Conservation (phyloP, 2,329 filamentous ascomycete genomes). For the Ceratocystis ficicola region DNA sequence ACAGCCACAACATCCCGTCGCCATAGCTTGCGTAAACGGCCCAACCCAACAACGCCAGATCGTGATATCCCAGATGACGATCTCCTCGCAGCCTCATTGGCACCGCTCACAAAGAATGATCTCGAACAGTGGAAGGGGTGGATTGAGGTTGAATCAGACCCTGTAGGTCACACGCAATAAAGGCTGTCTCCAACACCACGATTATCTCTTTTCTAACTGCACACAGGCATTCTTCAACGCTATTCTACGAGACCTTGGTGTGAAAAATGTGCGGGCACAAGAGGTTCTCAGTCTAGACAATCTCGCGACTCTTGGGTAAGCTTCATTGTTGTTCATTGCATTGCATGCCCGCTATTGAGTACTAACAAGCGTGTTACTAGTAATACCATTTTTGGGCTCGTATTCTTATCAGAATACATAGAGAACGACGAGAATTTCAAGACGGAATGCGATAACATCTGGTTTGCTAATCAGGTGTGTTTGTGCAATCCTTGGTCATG, state of each 20-base stretch:
- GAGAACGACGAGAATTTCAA: slow-evolving; percentile 42
- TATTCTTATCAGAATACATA: slow-evolving; percentile 71
- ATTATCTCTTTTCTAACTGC: not conserved
- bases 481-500: not conserved
- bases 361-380: slow-evolving; percentile 31
- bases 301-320: slow-evolving; percentile 48
- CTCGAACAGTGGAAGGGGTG: slow-evolving; percentile 56
- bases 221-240: slow-evolving; percentile 68
- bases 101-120: slow-evolving; percentile 40
- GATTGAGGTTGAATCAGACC: slow-evolving; percentile 82
- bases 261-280: slow-evolving; percentile 57
- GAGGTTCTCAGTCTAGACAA: slow-evolving; percentile 67
- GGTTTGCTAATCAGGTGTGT: slow-evolving; percentile 83
- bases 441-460: slow-evolving; percentile 49
- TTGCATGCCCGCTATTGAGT: not conserved
- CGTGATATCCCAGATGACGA: slow-evolving; percentile 27
- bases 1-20: not conserved
- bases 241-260: slow-evolving; percentile 68
- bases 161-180: slow-evolving; percentile 40
- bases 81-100: slow-evolving; percentile 37
- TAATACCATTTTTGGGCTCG: slow-evolving; percentile 67
- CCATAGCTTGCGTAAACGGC: not conserved
- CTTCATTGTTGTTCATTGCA: slow-evolving; percentile 26
- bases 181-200: not conserved
- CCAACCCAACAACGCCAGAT: not conserved